Base-by-base conservation (phyloP, 2,329 filamentous ascomycete genomes). In the Huntiella decipiens region DNA sequence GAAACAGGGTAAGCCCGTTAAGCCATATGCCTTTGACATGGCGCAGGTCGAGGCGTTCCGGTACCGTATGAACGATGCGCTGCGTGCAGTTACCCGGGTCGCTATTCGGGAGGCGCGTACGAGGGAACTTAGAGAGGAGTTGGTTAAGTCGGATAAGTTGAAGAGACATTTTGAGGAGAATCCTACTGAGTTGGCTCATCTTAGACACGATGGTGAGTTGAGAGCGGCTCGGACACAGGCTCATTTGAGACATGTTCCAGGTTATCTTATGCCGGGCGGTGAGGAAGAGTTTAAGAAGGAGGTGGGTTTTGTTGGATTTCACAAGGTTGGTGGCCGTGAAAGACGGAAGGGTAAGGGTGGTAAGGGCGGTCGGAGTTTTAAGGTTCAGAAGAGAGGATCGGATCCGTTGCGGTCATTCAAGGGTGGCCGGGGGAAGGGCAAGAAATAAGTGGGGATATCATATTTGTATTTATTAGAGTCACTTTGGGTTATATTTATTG, bases 101-200 rank as follows among this genome's bases (percentile, higher is more conserved):
- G 82, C 88, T 0, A 76, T 98, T 38, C 81, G 88, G 52, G 87
- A 95, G 65, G 88, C 91, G 2, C 74, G 91, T 43, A 82, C 84
- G 7, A 75, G 83, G 50, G 88, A 98, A 62, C 71, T 98, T 47
- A 74, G 84, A 45, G 78, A 88, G 59, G 91, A 96, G 60, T 69
- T 98, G 10, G 69, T 95, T 55, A 92, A 93, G 65, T 88, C 81
- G 53, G 88, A 96, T 57, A 95, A 94, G 63, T 66, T 98, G 46
- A 87, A 91, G 62, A 73, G 86, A 58, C 85, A 96, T 66, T 98
- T 96, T 56, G 91, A 96, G 58, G 91, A 98, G 61, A 95, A 98
- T 59, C 91, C 91, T 0, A 77, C 80, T 31, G 88, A 96, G 58
- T 65, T 96, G 52, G 74, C 77, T 34, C 85, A 94, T 58, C 67